A percentile compares a stretch with the other conserved stretches of the same genome.
Conservation (phyloP, 176 grass and related monocot species). For the Oryza punctata region DNA sequence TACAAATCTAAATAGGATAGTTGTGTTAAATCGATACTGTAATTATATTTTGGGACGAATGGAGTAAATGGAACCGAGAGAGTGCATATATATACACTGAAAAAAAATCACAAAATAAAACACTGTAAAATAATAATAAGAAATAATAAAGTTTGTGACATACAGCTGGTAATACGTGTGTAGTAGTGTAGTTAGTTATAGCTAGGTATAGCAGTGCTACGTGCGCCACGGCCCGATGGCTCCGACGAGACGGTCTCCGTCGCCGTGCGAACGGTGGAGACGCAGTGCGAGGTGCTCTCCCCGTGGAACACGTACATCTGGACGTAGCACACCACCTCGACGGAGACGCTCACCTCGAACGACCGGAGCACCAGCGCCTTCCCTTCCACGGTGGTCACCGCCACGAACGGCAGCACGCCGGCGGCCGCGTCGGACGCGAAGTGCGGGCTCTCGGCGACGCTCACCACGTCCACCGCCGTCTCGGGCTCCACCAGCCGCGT, state of each 20-base stretch:
- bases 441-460: constrained; percentile 39
- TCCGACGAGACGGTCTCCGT: background rate
- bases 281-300: constrained; percentile 46
- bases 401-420: constrained; percentile 50
- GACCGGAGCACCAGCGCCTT: constrained; percentile 48
- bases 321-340: constrained; percentile 40
- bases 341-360: constrained; percentile 49
- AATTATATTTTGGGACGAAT: too few species aligned
- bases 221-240: too few species aligned
- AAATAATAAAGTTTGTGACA: too few species aligned
- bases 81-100: too few species aligned
- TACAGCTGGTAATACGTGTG: too few species aligned
- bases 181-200: too few species aligned
- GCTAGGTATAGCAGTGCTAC: too few species aligned
- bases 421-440: constrained; percentile 47
- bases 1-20: too few species aligned
- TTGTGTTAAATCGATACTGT: too few species aligned
- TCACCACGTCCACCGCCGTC: constrained; percentile 44
- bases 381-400: constrained; percentile 24
- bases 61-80: too few species aligned
- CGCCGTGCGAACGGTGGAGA: constrained; percentile 2
- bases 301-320: constrained; percentile 41
- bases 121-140: too few species aligned
- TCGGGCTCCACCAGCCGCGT: constrained; percentile 37
- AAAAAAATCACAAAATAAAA: too few species aligned